phyloP scores from a whole-genome alignment of 1,139 yeast genomes.

The Pneumocystis murina region DNA sequence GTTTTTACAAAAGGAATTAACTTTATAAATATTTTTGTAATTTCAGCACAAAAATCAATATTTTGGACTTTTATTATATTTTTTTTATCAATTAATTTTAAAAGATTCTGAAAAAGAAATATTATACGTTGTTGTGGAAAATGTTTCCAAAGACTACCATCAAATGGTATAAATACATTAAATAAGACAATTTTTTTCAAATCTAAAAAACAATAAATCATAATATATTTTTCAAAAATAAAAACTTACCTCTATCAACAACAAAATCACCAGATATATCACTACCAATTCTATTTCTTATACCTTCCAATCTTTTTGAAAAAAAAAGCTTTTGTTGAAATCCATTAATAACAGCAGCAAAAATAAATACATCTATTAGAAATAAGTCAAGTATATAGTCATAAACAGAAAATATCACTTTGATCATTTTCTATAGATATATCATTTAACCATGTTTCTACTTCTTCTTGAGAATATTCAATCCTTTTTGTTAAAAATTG shows the following conservation, averaged over 20 bases:
- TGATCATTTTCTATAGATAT: background rate
- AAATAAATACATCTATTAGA: background rate
- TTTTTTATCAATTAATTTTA: slow-evolving; percentile 6
- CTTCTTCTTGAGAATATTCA: background rate
- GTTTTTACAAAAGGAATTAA: slow-evolving; percentile 25
- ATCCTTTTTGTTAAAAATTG: background rate
- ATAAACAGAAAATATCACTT: background rate
- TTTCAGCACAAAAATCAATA: slow-evolving; percentile 34
- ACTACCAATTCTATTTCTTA: slow-evolving; percentile 50
- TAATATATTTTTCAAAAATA: background rate
- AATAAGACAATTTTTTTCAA: slow-evolving; percentile 36
- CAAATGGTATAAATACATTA: slow-evolving; percentile 31
- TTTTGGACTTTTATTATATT: slow-evolving; percentile 23
- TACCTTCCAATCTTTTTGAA: slow-evolving; percentile 25
- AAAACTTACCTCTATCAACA: slow-evolving; percentile 25
- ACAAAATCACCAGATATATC: slow-evolving; percentile 37
- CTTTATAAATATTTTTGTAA: slow-evolving; percentile 35
- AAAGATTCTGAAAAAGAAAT: slow-evolving; percentile 14
- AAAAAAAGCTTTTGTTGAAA: background rate
- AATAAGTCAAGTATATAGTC: background rate
- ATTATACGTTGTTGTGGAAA: slow-evolving; percentile 39
- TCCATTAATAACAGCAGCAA: slow-evolving; percentile 3
- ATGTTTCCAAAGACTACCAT: slow-evolving; percentile 23
- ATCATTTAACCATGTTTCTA: background rate
- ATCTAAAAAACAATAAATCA: background rate